phyloP scores from a whole-genome alignment of 148 eudicot genomes.

The Bassia scoparia region DNA sequence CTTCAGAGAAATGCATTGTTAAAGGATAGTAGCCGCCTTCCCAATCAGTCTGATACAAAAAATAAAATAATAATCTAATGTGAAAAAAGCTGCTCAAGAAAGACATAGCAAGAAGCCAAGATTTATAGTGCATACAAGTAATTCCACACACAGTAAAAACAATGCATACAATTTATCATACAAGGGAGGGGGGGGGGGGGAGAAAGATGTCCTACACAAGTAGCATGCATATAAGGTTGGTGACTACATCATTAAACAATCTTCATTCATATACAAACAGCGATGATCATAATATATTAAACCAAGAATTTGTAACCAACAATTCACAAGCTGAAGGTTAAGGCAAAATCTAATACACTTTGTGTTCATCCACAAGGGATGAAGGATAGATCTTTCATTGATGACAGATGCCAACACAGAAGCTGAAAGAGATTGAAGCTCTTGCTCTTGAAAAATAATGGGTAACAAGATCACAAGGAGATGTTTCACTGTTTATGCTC shows the following conservation, averaged over 20 bases:
- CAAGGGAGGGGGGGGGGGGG: too few species aligned
- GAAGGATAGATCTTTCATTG: not conserved
- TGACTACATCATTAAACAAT: not conserved
- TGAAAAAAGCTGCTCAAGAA: not conserved
- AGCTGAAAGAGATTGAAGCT: not conserved
- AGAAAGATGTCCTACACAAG: too few species aligned
- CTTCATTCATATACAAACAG: not conserved
- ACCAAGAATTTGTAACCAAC: not conserved
- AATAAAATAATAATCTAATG: too few species aligned
- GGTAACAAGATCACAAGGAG: not conserved
- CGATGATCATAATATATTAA: too few species aligned
- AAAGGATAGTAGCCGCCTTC: conserved; percentile 76
- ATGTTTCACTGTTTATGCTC: not conserved
- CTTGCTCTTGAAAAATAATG: not conserved
- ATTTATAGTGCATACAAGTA: not conserved
- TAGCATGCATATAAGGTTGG: too few species aligned
- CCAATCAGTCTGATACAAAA: conserved; percentile 74
- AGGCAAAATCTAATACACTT: not conserved
- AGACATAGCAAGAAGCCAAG: not conserved
- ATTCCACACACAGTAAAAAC: not conserved
- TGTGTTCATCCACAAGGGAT: too few species aligned
- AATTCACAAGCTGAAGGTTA: not conserved
- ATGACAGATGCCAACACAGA: not conserved
- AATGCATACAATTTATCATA: not conserved
- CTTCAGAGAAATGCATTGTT: conserved; percentile 73